Conservation (phyloP, 108 stramenopile genomes). For the Mediolabrus comicus region DNA sequence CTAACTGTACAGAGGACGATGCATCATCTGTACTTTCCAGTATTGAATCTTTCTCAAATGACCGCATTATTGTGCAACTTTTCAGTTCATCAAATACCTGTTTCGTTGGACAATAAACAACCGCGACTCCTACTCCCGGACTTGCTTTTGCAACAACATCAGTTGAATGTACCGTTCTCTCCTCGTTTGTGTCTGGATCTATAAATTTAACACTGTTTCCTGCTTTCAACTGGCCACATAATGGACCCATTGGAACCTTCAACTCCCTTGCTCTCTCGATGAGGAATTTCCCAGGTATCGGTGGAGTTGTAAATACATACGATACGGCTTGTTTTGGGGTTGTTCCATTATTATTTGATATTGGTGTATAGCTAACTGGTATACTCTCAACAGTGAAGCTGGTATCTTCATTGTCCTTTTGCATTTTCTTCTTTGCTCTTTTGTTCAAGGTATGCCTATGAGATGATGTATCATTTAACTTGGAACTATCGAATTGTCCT, state of each 20-base stretch:
- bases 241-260: slow-evolving; percentile 81
- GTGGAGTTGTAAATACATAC: slow-evolving; percentile 69
- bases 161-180: slow-evolving; percentile 54
- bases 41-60: slow-evolving; percentile 13
- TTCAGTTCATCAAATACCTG: slow-evolving; percentile 39
- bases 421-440: slow-evolving; percentile 41
- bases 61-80: slow-evolving; percentile 20
- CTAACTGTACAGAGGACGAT: slow-evolving; percentile 18
- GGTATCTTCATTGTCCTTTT: slow-evolving; percentile 22
- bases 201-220: slow-evolving; percentile 81
- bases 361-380: slow-evolving; percentile 4
- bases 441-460: slow-evolving; percentile 11
- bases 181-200: slow-evolving; percentile 41
- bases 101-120: slow-evolving; percentile 59
- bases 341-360: not conserved
- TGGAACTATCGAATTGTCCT: slow-evolving; percentile 45
- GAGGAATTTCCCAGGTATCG: slow-evolving; percentile 77
- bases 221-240: slow-evolving; percentile 77
- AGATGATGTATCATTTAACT: not conserved
- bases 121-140: slow-evolving; percentile 62
- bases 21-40: not conserved
- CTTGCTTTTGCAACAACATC: slow-evolving; percentile 68
- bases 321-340: slow-evolving; percentile 47
- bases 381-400: slow-evolving; percentile 23
- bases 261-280: slow-evolving; percentile 64